phyloP scores from a whole-genome alignment of 331 rosid species.

The Quercus phellos region DNA sequence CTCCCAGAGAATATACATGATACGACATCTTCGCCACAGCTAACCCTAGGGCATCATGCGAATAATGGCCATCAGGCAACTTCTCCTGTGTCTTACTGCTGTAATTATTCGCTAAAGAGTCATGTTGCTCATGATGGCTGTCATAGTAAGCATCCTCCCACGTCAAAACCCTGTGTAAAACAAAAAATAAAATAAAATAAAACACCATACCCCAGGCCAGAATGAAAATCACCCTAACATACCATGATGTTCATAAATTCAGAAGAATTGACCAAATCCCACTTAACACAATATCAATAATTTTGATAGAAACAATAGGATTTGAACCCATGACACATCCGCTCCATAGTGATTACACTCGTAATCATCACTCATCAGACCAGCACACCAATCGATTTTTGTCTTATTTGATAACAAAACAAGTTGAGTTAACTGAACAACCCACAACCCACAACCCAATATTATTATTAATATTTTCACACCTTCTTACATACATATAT shows the following conservation, averaged over 20 bases:
- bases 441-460: too few species aligned
- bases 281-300: not conserved
- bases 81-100: conserved; percentile 43
- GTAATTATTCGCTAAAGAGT: conserved; percentile 40
- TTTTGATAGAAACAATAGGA: too few species aligned
- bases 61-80: conserved; percentile 46
- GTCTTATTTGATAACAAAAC: too few species aligned
- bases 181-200: not conserved
- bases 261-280: not conserved
- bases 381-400: too few species aligned
- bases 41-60: conserved; percentile 62
- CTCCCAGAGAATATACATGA: conserved; percentile 79
- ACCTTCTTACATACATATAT: not conserved
- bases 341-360: too few species aligned
- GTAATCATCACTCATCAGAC: too few species aligned
- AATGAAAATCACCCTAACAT: conserved; percentile 9
- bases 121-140: conserved; percentile 41
- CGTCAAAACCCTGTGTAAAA: conserved; percentile 75
- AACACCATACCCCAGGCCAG: not conserved
- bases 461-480: not conserved
- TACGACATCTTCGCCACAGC: conserved; percentile 92
- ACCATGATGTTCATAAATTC: not conserved
- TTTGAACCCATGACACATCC: too few species aligned
- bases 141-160: conserved; percentile 90
- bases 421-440: too few species aligned